phyloP scores from a whole-genome alignment of 78 protist genomes.

The Salpingoeca rosetta region DNA sequence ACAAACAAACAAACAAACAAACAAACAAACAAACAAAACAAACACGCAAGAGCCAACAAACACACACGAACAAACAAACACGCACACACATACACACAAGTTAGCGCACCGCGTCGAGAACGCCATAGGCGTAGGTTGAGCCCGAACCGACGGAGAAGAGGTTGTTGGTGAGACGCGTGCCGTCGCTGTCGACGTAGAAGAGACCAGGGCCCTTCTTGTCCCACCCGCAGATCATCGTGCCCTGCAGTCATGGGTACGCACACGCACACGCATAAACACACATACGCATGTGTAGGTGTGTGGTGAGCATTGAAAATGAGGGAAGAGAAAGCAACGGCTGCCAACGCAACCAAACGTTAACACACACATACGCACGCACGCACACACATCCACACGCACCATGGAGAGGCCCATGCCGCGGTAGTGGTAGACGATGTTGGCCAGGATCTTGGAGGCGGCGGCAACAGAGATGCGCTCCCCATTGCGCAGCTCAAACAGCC shows the following conservation, averaged over 20 bases:
- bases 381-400: too few relatives aligned
- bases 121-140: conserved; percentile 98
- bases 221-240: conserved; percentile 99
- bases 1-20: too few relatives aligned
- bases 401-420: conserved; percentile 88
- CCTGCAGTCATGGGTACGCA: conserved; percentile 49
- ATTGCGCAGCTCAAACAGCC: conserved; percentile 74
- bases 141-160: conserved; percentile 97
- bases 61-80: background rate
- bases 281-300: background rate
- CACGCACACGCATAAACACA: too few relatives aligned
- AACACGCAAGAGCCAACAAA: background rate
- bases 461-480: conserved; percentile 92
- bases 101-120: conserved; percentile 87
- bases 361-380: too few relatives aligned
- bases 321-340: conserved; percentile 56
- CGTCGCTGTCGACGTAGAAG: conserved; percentile 94
- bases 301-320: background rate
- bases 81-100: too few relatives aligned
- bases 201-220: conserved; percentile 91
- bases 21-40: too few relatives aligned
- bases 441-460: conserved; percentile 96
- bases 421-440: conserved; percentile 89
- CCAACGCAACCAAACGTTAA: too few relatives aligned
- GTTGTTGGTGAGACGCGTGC: conserved; percentile 82